These are phyloP conservation scores for Torulaspora gathmanii DNA, from an alignment of 805 yeast genomes.

Conservation along the genomic window DNA sequence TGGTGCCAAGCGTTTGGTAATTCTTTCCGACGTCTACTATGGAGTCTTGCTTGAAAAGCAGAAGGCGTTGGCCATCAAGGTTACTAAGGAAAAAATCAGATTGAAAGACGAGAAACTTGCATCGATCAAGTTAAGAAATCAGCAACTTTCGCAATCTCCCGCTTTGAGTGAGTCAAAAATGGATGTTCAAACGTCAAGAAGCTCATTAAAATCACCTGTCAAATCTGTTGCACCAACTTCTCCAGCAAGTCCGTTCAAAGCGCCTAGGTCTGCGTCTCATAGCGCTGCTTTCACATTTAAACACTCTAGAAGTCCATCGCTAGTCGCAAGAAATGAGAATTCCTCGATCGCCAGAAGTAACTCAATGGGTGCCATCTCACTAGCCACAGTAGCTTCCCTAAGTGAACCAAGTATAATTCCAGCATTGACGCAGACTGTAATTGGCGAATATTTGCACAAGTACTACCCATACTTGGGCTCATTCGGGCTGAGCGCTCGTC, in stretches of 20 bases:
- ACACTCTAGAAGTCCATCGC: constrained; percentile 7
- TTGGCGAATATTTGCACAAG: constrained; percentile 86
- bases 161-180: constrained; percentile 11
- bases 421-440: constrained; percentile 85
- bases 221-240: constrained; percentile 34
- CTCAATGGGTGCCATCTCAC: constrained; percentile 37
- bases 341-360: constrained; percentile 8
- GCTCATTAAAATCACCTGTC: constrained; percentile 17
- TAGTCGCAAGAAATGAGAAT: constrained; percentile 3
- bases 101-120: constrained; percentile 41
- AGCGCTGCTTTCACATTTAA: not conserved
- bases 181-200: constrained; percentile 20
- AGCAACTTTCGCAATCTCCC: constrained; percentile 18
- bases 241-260: constrained; percentile 24
- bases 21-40: constrained; percentile 61
- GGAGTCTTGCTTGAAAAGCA: constrained; percentile 49
- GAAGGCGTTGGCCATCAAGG: constrained; percentile 41
- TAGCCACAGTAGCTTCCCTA: constrained; percentile 56
- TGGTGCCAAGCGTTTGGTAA: constrained; percentile 47
- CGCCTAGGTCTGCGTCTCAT: constrained; percentile 3
- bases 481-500: constrained; percentile 69
- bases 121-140: not conserved
- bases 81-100: constrained; percentile 43
- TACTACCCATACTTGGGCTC: constrained; percentile 75
- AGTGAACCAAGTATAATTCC: constrained; percentile 72